phyloP scores from a whole-genome alignment of 345 rosid genomes.

The Salix exigua region DNA sequence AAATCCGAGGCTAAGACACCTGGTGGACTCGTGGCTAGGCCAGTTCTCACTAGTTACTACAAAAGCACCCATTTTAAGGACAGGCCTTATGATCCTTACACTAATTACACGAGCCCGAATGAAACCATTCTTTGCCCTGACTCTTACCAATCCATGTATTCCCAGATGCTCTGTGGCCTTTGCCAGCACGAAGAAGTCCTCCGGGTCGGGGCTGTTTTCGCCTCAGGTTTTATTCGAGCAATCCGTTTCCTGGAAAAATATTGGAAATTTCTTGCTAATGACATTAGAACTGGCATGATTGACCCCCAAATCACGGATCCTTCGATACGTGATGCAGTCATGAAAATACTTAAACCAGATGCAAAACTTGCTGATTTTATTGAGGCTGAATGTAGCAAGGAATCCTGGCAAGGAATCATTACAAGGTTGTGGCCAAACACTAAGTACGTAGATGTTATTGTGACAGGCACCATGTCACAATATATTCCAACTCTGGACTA shows the following conservation, averaged over 20 bases:
- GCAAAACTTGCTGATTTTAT: constrained; percentile 43
- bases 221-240: constrained; percentile 59
- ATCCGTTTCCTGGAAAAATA: constrained; percentile 49
- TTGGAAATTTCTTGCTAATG: constrained; percentile 38
- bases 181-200: constrained; percentile 43
- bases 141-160: constrained; percentile 56
- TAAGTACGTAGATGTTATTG: constrained; percentile 78
- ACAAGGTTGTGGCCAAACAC: constrained; percentile 54
- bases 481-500: constrained; percentile 91
- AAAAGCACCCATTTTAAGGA: constrained; percentile 50
- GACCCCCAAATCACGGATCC: constrained; percentile 40
- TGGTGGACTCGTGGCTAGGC: constrained; percentile 54
- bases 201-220: constrained; percentile 57
- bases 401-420: constrained; percentile 51
- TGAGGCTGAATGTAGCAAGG: constrained; percentile 36
- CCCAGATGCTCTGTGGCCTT: constrained; percentile 59
- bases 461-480: constrained; percentile 98
- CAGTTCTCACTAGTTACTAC: constrained; percentile 57
- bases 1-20: constrained; percentile 60
- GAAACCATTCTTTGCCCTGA: constrained; percentile 54
- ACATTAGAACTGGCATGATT: constrained; percentile 38
- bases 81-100: constrained; percentile 47
- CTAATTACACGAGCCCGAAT: constrained; percentile 54
- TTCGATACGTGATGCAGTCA: constrained; percentile 38
- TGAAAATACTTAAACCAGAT: constrained; percentile 38